Evolutionary conservation across 495 filamentous ascomycete genomes (phyloP).

Genomic region (Lepraria neglecta): DNA sequence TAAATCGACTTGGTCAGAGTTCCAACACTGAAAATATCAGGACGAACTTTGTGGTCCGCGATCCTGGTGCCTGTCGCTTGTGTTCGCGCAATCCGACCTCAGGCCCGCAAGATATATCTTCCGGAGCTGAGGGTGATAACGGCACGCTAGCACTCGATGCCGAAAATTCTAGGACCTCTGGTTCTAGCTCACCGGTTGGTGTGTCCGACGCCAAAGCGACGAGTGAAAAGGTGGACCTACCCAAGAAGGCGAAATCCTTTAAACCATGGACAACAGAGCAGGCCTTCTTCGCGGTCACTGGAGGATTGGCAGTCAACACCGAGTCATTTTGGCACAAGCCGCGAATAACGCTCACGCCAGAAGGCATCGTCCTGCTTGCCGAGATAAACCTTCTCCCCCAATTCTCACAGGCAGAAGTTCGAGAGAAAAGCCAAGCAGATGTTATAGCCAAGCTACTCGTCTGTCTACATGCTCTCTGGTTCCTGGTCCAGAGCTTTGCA

Average conservation of each 20-base stretch:
- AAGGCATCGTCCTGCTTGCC: constrained; percentile 19
- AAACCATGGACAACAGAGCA: constrained; percentile 16
- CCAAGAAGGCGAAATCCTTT: background rate
- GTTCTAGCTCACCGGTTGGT: too few relatives aligned
- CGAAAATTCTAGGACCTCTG: too few relatives aligned
- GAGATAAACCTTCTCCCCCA: constrained; percentile 9
- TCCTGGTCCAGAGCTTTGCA: constrained; percentile 29
- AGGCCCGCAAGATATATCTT: background rate
- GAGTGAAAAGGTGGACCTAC: background rate
- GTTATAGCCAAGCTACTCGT: constrained; percentile 29
- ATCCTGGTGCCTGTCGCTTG: background rate
- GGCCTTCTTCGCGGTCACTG: constrained; percentile 37
- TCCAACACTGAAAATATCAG: background rate
- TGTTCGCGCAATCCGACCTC: background rate
- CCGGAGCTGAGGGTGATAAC: background rate
- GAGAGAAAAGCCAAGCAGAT: constrained; percentile 32
- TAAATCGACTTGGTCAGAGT: background rate
- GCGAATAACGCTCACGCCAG: constrained; percentile 23
- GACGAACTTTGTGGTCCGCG: background rate
- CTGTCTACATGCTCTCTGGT: constrained; percentile 32
- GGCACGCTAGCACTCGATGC: too few relatives aligned
- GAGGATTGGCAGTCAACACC: constrained; percentile 32
- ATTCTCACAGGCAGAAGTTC: constrained; percentile 12
- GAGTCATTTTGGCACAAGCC: background rate
- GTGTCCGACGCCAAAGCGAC: background rate